Evolutionary conservation across 164 flowering plant species (phyloP).

Genomic region (Macadamia tetraphylla): DNA sequence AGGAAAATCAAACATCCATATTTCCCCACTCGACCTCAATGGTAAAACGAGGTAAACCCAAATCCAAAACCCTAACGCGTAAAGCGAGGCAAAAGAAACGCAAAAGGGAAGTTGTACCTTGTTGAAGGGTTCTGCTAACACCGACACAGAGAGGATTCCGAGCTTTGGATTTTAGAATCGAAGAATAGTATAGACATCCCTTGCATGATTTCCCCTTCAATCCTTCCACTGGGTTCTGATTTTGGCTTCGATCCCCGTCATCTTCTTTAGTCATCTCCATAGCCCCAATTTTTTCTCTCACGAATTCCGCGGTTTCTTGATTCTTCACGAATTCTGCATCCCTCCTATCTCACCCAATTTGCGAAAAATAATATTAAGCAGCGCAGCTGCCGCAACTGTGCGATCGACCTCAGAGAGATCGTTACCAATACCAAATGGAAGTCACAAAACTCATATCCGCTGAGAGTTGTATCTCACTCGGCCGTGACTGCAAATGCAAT

Average conservation of each 20-base stretch:
- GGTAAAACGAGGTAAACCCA: background rate
- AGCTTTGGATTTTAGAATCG: conserved; percentile 40
- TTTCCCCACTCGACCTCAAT: background rate
- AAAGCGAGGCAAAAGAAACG: background rate
- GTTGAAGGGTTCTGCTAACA: conserved; percentile 35
- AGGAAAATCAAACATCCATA: background rate
- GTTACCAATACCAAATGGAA: too few relatives aligned
- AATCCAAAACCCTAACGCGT: conserved; percentile 3
- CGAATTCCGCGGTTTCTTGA: background rate
- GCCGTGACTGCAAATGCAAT: too few relatives aligned
- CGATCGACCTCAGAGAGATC: too few relatives aligned
- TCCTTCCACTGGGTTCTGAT: background rate
- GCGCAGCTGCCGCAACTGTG: too few relatives aligned
- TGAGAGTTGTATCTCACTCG: too few relatives aligned
- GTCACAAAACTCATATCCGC: too few relatives aligned
- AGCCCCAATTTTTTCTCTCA: background rate
- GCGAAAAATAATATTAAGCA: too few relatives aligned
- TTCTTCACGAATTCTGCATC: background rate
- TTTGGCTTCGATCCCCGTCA: conserved; percentile 1
- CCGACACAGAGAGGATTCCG: conserved; percentile 51
- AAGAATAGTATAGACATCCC: conserved; percentile 54
- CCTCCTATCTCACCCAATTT: background rate
- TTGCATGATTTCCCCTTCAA: conserved; percentile 49
- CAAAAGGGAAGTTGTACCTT: conserved; percentile 22
- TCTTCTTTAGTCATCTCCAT: conserved; percentile 4